Conservation (phyloP, 2,329 filamentous ascomycete genomes). For the Phialophora chinensis region DNA sequence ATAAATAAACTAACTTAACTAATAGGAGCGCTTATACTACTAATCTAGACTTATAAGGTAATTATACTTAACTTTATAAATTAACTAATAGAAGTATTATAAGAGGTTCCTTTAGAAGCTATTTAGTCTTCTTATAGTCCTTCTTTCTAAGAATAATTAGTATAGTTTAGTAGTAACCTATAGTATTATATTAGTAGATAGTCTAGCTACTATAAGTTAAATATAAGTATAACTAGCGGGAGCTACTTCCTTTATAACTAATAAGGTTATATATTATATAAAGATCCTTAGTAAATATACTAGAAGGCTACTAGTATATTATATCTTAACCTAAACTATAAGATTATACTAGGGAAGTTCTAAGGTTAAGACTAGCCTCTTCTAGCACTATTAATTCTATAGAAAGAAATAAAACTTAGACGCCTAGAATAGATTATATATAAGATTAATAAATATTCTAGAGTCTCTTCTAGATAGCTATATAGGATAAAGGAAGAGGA, state of each 20-base stretch:
- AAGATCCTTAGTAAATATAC: constrained; percentile 6
- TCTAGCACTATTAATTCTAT: not conserved
- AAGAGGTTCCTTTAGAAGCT: not conserved
- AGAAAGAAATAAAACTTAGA: not conserved
- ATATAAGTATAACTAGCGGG: not conserved
- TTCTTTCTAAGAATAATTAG: too few species aligned
- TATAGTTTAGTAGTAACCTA: not conserved
- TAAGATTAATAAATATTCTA: not conserved
- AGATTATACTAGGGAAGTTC: constrained; percentile 1
- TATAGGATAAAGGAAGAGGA: not conserved
- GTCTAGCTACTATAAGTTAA: too few species aligned
- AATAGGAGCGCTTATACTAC: not conserved
- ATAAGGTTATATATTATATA: not conserved
- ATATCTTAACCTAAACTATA: constrained; percentile 6
- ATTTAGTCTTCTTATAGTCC: too few species aligned
- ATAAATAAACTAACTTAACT: not conserved
- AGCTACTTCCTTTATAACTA: not conserved
- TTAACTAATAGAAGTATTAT: not conserved
- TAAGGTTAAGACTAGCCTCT: too few species aligned
- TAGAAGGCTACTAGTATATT: not conserved
- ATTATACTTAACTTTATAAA: constrained; percentile 1
- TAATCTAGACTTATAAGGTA: not conserved
- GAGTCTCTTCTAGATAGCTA: not conserved
- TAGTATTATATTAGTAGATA: not conserved
- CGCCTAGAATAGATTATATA: not conserved